Conservation (phyloP, 495 filamentous ascomycete genomes). For the Penicillium herquei region DNA sequence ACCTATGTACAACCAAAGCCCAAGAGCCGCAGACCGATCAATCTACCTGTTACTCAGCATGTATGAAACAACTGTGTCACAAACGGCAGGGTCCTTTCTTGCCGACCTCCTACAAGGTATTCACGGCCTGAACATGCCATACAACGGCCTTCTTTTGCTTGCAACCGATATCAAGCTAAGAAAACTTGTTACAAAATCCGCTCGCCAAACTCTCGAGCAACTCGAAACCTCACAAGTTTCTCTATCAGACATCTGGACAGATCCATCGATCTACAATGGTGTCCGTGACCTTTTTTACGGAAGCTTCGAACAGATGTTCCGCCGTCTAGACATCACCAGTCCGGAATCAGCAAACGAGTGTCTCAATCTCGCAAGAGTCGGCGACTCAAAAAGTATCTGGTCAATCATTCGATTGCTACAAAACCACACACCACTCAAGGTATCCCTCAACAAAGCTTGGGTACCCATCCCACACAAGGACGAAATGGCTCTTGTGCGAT, state of each 20-base stretch:
- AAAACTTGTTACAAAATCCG: constrained; percentile 22
- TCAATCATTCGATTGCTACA: constrained; percentile 36
- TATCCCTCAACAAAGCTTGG: constrained; percentile 37
- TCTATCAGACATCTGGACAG: constrained; percentile 31
- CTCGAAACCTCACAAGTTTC: constrained; percentile 32
- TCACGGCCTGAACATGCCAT: constrained; percentile 33
- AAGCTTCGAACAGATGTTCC: constrained; percentile 31
- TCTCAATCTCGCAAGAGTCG: constrained; percentile 31
- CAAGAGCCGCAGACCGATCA: constrained; percentile 22
- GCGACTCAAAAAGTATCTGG: constrained; percentile 32
- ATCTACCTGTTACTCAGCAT: constrained; percentile 30
- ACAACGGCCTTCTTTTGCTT: constrained; percentile 29
- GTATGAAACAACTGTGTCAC: constrained; percentile 21
- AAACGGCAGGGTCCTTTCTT: constrained; percentile 24
- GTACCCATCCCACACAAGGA: constrained; percentile 26
- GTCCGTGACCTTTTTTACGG: constrained; percentile 24
- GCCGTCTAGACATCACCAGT: constrained; percentile 35
- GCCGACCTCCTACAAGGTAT: constrained; percentile 29
- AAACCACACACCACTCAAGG: constrained; percentile 39
- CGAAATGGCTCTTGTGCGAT: constrained; percentile 31
- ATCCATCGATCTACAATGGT: constrained; percentile 27
- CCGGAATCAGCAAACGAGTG: constrained; percentile 27
- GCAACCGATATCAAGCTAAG: constrained; percentile 27
- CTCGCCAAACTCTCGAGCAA: constrained; percentile 24
- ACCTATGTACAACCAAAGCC: constrained; percentile 20